Evolutionary conservation across 441 rosid genomes (phyloP), one percentile per base, ranked within the genome.

Genomic region (Croton laevigatus): DNA sequence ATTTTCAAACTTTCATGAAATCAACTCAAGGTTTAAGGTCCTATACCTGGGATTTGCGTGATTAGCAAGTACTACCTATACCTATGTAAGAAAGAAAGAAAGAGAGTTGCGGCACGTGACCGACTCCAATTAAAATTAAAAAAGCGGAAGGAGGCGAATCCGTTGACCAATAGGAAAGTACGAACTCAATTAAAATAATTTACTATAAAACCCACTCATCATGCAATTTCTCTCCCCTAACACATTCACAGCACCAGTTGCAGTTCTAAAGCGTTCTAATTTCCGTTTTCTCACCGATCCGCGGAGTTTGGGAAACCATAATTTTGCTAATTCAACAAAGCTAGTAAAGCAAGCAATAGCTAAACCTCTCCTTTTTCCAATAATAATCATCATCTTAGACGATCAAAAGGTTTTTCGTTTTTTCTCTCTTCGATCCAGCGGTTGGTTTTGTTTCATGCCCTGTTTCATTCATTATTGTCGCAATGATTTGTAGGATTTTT

Each of bases 231-330:
- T 59, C 44, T 2, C 8, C 14, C 42, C 16, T 36, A 0, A 8
- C 59, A 10, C 6, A 34, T 27, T 32, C 5, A 14, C 59, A 8
- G 34, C 13, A 27, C 32, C 32, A 16, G 68, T 19, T 42, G 42
- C 40, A 54, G 14, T 61, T 65, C 3, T n/a, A 61, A 57, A 54
- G 27, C 34, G 32, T 27, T 49, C 0, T 48, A 70, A 4, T 52
- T 66, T 14, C 75, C 70, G 7, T 59, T 69, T n/a, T 6, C 79
- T 73, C 44, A 17, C 71, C 81, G 81, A 78, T 78, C 71, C 73
- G 73, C 74, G 75, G 78, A 74, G 59, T 54, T 54, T 54, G 81
- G 72, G 66, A 51, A 70, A 55, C 70, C 60, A 57, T 66, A 59
- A 65, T 51, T 40, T 27, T 62, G 14, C 22, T 27, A 66, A 12